Evolutionary conservation across 163 green algal genomes (phyloP).

Genomic region (Scenedesmus sp.): DNA sequence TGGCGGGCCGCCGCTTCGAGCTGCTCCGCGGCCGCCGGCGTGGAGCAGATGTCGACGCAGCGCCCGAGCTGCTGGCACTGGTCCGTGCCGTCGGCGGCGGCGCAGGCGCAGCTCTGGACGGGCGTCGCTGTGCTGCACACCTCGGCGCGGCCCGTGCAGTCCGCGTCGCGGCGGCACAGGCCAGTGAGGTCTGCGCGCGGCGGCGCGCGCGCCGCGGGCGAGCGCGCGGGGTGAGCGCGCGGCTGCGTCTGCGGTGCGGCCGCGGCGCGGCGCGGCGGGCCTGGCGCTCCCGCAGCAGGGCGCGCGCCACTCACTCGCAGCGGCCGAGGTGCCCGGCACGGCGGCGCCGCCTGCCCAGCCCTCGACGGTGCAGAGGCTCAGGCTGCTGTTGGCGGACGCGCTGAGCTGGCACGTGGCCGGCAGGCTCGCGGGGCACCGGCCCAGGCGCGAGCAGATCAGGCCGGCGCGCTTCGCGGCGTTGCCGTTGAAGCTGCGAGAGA

Average conservation of each 20-base stretch:
- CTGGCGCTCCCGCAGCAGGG: too few relatives aligned
- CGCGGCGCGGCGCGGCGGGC: too few relatives aligned
- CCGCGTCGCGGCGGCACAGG: neutral
- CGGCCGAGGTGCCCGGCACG: too few relatives aligned
- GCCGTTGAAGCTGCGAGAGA: neutral
- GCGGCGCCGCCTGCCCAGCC: slow-evolving; percentile 1
- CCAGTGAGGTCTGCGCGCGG: too few relatives aligned
- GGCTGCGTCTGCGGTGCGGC: too few relatives aligned
- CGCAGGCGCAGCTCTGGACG: slow-evolving; percentile 17
- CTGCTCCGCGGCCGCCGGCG: neutral
- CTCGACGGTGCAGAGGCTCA: slow-evolving; percentile 31
- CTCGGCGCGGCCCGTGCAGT: neutral
- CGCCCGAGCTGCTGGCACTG: neutral
- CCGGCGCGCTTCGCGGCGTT: slow-evolving; percentile 23
- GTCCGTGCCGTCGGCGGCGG: neutral
- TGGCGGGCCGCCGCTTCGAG: slow-evolving; percentile 6
- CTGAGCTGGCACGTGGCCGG: slow-evolving; percentile 1
- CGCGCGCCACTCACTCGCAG: too few relatives aligned
- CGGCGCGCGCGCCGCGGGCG: too few relatives aligned
- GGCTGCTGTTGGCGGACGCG: neutral
- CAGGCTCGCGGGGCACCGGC: neutral
- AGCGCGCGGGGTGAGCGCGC: too few relatives aligned
- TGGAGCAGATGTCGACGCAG: slow-evolving; percentile 15
- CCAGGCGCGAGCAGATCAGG: slow-evolving; percentile 8
- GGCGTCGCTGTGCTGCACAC: slow-evolving; percentile 4